Conservation (phyloP, 2,329 filamentous ascomycete genomes). For the Stagonosporopsis vannaccii region DNA sequence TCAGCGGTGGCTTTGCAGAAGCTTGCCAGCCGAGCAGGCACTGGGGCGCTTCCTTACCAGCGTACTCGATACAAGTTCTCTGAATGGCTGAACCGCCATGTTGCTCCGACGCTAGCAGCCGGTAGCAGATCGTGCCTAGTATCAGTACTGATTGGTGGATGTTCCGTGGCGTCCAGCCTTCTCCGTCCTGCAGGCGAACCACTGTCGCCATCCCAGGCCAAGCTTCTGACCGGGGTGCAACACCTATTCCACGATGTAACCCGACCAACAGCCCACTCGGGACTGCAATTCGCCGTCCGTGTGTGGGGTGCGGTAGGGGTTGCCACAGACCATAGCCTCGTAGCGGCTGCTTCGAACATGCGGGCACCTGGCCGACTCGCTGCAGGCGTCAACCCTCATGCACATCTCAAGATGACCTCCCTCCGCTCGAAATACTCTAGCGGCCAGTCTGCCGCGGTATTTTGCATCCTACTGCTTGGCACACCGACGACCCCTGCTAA, state of each 20-base stretch:
- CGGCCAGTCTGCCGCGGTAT: conserved; percentile 43
- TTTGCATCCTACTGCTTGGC: conserved; percentile 45
- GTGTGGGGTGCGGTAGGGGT: conserved; percentile 47
- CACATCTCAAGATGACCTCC: conserved; percentile 41
- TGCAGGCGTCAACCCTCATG: conserved; percentile 40
- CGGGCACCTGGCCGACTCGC: conserved; percentile 42
- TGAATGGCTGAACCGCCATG: conserved; percentile 39
- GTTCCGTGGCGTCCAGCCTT: conserved; percentile 41
- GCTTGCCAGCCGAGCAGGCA: conserved; percentile 35
- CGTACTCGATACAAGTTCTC: conserved; percentile 27
- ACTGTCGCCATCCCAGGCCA: conserved; percentile 37
- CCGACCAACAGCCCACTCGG: conserved; percentile 36
- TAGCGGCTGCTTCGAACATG: conserved; percentile 44
- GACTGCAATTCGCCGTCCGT: conserved; percentile 43
- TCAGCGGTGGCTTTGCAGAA: conserved; percentile 38
- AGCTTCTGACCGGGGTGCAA: conserved; percentile 33
- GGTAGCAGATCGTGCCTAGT: conserved; percentile 40
- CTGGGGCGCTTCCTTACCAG: conserved; percentile 29
- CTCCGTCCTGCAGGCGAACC: conserved; percentile 44
- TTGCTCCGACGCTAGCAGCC: conserved; percentile 45
- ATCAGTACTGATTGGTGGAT: conserved; percentile 36
- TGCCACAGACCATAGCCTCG: conserved; percentile 46
- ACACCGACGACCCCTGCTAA: conserved; percentile 31
- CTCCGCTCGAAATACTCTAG: conserved; percentile 43
- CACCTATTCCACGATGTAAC: conserved; percentile 47